Evolutionary conservation across 352 stramenopile genomes (phyloP).

Genomic region (Pythium volutum): DNA sequence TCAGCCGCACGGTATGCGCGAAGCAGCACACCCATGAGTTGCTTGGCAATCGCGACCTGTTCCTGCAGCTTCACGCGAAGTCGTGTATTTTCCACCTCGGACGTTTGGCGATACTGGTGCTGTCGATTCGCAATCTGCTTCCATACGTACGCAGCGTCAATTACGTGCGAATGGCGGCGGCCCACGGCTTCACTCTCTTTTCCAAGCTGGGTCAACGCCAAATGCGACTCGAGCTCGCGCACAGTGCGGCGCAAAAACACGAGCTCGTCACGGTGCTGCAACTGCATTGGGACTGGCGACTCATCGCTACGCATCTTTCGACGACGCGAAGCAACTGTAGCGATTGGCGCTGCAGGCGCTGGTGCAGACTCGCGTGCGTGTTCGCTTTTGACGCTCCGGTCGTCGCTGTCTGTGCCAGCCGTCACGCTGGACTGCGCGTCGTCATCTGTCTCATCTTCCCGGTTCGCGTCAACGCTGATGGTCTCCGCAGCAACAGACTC

Average conservation of each 20-base stretch:
- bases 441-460: not conserved
- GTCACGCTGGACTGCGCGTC: not conserved
- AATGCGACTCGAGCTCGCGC: slow-evolving; percentile 9
- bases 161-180: not conserved
- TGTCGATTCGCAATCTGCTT: slow-evolving; percentile 21
- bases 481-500: not conserved
- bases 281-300: not conserved
- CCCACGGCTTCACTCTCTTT: not conserved
- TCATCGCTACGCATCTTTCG: not conserved
- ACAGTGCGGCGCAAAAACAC: slow-evolving; percentile 11
- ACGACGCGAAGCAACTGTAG: not conserved
- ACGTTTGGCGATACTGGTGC: not conserved
- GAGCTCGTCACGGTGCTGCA: slow-evolving; percentile 11
- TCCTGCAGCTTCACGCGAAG: slow-evolving; percentile 13
- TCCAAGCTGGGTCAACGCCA: not conserved
- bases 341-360: too few relatives aligned
- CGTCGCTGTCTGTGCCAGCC: not conserved
- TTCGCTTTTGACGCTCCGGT: not conserved
- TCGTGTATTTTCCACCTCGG: slow-evolving; percentile 11
- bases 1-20: slow-evolving; percentile 1
- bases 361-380: not conserved
- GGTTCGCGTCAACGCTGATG: too few relatives aligned
- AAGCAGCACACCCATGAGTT: slow-evolving; percentile 20
- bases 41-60: slow-evolving; percentile 19
- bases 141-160: slow-evolving; percentile 12